phyloP scores from a whole-genome alignment of 208 protist species.

The Trichomonas vaginalis region DNA sequence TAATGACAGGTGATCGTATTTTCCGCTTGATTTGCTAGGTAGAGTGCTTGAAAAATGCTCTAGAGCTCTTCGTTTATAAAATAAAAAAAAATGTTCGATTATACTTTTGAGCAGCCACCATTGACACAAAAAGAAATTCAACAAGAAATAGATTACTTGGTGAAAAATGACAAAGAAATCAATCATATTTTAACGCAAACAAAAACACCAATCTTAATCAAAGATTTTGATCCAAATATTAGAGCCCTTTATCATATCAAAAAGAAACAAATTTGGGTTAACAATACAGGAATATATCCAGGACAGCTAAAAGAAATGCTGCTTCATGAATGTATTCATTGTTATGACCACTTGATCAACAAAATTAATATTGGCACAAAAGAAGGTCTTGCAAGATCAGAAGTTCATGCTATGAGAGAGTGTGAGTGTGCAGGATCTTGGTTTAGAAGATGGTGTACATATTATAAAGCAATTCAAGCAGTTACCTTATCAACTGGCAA shows the following conservation, averaged over 20 bases:
- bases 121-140: background rate
- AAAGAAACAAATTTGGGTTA: background rate
- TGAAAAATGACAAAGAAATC: background rate
- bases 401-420: background rate
- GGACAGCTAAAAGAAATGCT: background rate
- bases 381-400: background rate
- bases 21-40: too few species aligned
- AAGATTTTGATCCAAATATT: background rate
- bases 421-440: background rate
- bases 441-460: background rate
- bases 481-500: background rate
- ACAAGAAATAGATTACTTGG: background rate
- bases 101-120: background rate
- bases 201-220: background rate
- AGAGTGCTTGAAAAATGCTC: too few species aligned
- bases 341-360: background rate
- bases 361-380: background rate
- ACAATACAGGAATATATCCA: background rate
- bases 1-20: too few species aligned
- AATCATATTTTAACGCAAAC: background rate
- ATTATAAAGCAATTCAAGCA: constrained; percentile 1
- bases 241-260: background rate
- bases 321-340: background rate
- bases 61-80: too few species aligned
- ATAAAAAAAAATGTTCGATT: background rate